phyloP scores from a whole-genome alignment of 140 eudicot genomes.

The Senecio squalidus region DNA sequence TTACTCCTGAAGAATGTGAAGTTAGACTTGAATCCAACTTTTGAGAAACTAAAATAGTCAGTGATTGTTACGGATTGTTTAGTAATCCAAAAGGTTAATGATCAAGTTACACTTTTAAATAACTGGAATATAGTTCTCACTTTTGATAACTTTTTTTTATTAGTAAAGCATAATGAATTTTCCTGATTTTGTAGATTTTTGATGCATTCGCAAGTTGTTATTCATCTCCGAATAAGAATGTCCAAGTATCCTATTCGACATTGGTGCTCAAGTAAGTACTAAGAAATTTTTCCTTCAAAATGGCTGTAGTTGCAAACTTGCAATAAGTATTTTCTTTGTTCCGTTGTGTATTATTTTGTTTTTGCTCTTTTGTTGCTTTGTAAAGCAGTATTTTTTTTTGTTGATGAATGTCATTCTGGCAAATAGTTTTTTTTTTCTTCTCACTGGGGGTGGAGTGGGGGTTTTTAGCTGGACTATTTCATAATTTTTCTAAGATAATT shows the following conservation, averaged over 20 bases:
- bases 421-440: too few species aligned
- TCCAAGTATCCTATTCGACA: conserved; percentile 83
- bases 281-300: not conserved
- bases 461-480: not conserved
- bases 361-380: not conserved
- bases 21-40: too few species aligned
- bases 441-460: not conserved
- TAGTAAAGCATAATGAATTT: conserved; percentile 6
- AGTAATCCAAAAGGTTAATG: too few species aligned
- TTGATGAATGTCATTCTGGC: not conserved
- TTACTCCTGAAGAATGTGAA: too few species aligned
- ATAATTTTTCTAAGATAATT: not conserved
- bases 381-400: not conserved
- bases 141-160: not conserved
- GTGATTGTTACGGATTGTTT: too few species aligned
- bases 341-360: not conserved
- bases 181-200: conserved; percentile 59
- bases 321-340: not conserved
- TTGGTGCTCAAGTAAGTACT: conserved; percentile 84
- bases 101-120: too few species aligned
- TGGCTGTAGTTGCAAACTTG: not conserved
- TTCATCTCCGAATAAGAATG: conserved; percentile 78
- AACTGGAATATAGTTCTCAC: too few species aligned
- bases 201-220: conserved; percentile 80
- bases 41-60: too few species aligned